Conservation (phyloP, 2,329 filamentous ascomycete species). For the Aspergillus hiratsukae region DNA sequence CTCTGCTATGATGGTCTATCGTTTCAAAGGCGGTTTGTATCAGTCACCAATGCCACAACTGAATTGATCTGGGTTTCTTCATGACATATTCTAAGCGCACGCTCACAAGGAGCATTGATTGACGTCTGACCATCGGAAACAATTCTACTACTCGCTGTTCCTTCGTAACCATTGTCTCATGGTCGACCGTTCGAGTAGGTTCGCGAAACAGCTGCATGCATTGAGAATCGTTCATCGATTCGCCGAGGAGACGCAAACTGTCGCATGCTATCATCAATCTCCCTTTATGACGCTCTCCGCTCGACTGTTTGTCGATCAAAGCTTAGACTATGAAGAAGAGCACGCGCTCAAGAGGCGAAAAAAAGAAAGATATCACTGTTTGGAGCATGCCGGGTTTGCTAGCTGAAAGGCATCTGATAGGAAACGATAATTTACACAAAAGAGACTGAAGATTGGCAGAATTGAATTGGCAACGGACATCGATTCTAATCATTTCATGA, state of each 20-base stretch:
- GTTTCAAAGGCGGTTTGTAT: not conserved
- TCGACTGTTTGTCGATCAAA: not conserved
- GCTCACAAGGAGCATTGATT: too few relatives aligned
- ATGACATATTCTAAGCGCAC: too few relatives aligned
- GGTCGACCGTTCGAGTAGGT: not conserved
- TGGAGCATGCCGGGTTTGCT: constrained; percentile 14
- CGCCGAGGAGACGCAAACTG: not conserved
- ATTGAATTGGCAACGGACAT: constrained; percentile 15
- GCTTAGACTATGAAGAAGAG: not conserved
- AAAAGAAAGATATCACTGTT: constrained; percentile 15
- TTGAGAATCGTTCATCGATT: not conserved
- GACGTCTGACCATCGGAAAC: too few relatives aligned
- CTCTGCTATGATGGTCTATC: not conserved
- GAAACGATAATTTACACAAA: constrained; percentile 27
- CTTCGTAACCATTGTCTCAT: not conserved
- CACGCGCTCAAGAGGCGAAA: not conserved
- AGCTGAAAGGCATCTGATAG: constrained; percentile 20
- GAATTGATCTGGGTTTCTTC: too few relatives aligned
- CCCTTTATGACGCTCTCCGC: not conserved
- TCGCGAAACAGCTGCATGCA: not conserved
- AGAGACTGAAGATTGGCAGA: constrained; percentile 17
- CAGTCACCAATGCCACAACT: too few relatives aligned
- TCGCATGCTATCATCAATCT: not conserved
- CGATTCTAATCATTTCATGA: constrained; percentile 30
- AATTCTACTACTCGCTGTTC: not conserved